These are phyloP conservation scores for Aspergillus chevalieri DNA, from an alignment of 2,329 filamentous ascomycete genomes.

Conservation along the genomic window DNA sequence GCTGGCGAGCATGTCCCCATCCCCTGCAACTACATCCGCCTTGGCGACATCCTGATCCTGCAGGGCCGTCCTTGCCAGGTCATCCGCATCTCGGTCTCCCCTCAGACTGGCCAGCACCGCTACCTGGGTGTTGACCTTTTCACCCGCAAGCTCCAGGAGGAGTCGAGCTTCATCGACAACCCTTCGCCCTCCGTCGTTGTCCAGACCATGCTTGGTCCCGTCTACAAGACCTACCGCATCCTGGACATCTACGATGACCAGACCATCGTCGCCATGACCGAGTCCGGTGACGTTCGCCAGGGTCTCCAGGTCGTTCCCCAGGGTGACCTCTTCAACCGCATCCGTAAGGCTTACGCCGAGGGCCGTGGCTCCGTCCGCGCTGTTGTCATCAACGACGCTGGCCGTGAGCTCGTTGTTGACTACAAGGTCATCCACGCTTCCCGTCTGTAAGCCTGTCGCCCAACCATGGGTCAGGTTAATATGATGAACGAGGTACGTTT, in stretches of 20 bases:
- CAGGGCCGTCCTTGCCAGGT: slow-evolving; percentile 99
- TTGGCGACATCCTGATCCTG: slow-evolving; percentile 96
- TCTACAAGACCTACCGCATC: slow-evolving; percentile 99
- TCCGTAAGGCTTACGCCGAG: slow-evolving; percentile 77
- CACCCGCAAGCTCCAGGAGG: slow-evolving; percentile 99
- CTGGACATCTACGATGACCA: slow-evolving; percentile 87
- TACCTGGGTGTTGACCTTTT: slow-evolving; percentile 99
- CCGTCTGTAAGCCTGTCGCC: slow-evolving; percentile 47
- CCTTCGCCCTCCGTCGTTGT: slow-evolving; percentile 93
- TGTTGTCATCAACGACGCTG: slow-evolving; percentile 89
- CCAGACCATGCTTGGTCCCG: slow-evolving; percentile 97
- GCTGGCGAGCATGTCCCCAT: slow-evolving; percentile 85
- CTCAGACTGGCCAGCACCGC: slow-evolving; percentile 97
- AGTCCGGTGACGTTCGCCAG: slow-evolving; percentile 98
- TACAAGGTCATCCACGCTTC: slow-evolving; percentile 93
- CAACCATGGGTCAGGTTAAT: too few relatives aligned
- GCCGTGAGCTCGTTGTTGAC: slow-evolving; percentile 92
- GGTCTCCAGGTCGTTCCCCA: slow-evolving; percentile 89
- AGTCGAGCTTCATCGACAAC: slow-evolving; percentile 97
- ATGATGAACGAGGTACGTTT: background rate
- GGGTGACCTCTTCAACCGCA: slow-evolving; percentile 76
- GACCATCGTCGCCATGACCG: slow-evolving; percentile 90
- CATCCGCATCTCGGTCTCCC: slow-evolving; percentile 97
- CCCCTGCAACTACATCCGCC: slow-evolving; percentile 98
- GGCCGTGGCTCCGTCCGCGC: slow-evolving; percentile 92